Base-by-base conservation (phyloP, 1,284 basidiomycete species). In the Ustilago curta region DNA sequence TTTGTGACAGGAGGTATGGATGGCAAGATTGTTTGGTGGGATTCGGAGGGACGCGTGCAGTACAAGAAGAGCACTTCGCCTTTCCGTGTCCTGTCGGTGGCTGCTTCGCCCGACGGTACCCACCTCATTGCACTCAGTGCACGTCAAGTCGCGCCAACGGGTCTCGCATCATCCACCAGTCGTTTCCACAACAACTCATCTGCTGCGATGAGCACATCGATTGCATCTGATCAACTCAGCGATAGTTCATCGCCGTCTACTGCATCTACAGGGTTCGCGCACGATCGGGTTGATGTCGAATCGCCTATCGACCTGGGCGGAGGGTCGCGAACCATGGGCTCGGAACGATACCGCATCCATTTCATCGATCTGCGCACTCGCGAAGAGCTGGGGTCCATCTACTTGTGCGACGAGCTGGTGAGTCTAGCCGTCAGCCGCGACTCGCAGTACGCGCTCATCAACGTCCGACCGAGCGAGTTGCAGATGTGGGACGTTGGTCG, bases 1-100 rank as follows among this genome's bases (percentile, higher is more conserved):
- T 98, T 98, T 84, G 89, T 97, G 69, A 97, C 94, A 5, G 92
- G 92, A 48, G 92, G 92, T 43, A 88, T 97, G 86, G 96, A 99
- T 85, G 90, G 91, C 73, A 91, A 91, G 85, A 90, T 99, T 60
- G 89, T 92, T 44, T 90, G 92, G 73, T 98, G 95, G 93, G 68
- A 65, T 39, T 9, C 49, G 0, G 49, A 91, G 64, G 95, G 95
- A 21, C 90, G 88, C 69, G 86, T 90, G 65, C 88, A 88, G 49
- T 89, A 92, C 59, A 88, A 88, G 56, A 94, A 93, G 91, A 88
- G 87, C 11, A 87, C 88, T 32, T 89, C 90, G n/a, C 88, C 91
- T n/a, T 91, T 94, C 76, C 92, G 96, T 67, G 89, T 99, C 74
- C 91, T 91, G 16, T 93, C 95, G 83, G 90, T 97, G 77, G 91